phyloP scores from a whole-genome alignment of 345 rosid species.

The Viola odorata region DNA sequence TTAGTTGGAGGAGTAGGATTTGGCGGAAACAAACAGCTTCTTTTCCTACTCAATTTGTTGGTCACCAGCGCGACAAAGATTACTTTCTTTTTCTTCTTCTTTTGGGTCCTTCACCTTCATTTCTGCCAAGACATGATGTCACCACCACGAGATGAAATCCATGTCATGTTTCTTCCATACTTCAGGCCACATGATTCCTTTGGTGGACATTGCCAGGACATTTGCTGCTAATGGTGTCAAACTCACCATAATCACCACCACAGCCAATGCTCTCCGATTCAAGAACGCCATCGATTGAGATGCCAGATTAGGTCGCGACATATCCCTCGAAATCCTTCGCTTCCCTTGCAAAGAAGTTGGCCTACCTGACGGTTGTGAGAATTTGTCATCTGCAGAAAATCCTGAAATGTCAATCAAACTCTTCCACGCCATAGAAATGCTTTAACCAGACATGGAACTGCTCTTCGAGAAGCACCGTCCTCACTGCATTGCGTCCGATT shows the following conservation, averaged over 20 bases:
- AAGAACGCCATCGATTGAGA: constrained; percentile 16
- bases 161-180: constrained; percentile 36
- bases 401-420: constrained; percentile 20
- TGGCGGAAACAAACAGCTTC: too few relatives aligned
- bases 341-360: constrained; percentile 27
- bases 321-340: constrained; percentile 11
- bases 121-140: constrained; percentile 11
- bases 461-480: constrained; percentile 16
- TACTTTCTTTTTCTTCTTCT: not conserved
- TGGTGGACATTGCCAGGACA: constrained; percentile 30
- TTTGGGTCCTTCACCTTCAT: not conserved
- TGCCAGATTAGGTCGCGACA: constrained; percentile 11
- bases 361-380: constrained; percentile 27
- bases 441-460: constrained; percentile 10
- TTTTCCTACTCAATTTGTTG: too few relatives aligned
- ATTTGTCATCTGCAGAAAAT: constrained; percentile 16
- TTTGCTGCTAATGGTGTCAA: constrained; percentile 21
- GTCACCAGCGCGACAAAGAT: too few relatives aligned
- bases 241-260: constrained; percentile 27
- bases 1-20: too few relatives aligned
- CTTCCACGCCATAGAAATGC: constrained; percentile 16
- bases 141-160: constrained; percentile 13
- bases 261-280: constrained; percentile 18
- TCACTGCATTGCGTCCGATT: constrained; percentile 29
- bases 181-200: constrained; percentile 39